Evolutionary conservation across 441 rosid genomes (phyloP).

Genomic region (Aleurites moluccanus): DNA sequence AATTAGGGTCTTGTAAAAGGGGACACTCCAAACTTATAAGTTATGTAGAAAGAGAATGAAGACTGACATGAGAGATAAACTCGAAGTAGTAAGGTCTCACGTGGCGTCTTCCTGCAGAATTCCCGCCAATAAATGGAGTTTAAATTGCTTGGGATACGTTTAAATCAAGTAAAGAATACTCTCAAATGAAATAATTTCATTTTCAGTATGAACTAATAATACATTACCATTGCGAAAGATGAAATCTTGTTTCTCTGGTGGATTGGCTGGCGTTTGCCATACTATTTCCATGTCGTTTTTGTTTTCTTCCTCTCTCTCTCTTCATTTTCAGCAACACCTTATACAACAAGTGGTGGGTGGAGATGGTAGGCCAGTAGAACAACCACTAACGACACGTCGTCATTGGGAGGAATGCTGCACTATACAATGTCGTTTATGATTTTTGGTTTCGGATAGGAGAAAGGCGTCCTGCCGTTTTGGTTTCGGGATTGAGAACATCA

Average conservation of each 20-base stretch:
- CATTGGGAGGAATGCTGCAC: no score
- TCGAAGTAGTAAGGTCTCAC: slow-evolving; percentile 88
- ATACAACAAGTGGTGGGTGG: background rate
- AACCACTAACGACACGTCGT: slow-evolving; percentile 4
- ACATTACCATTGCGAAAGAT: slow-evolving; percentile 59
- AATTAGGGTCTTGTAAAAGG: slow-evolving; percentile 13
- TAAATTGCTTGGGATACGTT: no score
- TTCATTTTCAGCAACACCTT: slow-evolving; percentile 8
- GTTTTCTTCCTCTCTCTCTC: slow-evolving; percentile 29
- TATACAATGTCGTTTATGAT: slow-evolving; percentile 18
- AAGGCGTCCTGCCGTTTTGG: background rate
- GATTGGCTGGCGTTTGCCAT: slow-evolving; percentile 65
- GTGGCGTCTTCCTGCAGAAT: slow-evolving; percentile 69
- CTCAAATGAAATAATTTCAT: background rate
- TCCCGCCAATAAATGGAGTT: slow-evolving; percentile 22
- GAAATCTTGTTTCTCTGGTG: slow-evolving; percentile 64
- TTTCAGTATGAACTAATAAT: background rate
- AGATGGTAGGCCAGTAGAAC: background rate
- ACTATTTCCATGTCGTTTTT: slow-evolving; percentile 42
- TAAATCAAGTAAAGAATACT: background rate
- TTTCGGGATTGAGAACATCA: background rate
- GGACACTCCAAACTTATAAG: background rate
- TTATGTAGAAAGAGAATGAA: slow-evolving; percentile 10
- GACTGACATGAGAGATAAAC: slow-evolving; percentile 80
- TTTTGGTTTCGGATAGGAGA: background rate